A percentile compares a stretch with the other conserved stretches of the same genome.
These are phyloP conservation scores for Cantharellus cinnabarinus DNA, from an alignment of 768 basidiomycete species.

Conservation along the genomic window DNA sequence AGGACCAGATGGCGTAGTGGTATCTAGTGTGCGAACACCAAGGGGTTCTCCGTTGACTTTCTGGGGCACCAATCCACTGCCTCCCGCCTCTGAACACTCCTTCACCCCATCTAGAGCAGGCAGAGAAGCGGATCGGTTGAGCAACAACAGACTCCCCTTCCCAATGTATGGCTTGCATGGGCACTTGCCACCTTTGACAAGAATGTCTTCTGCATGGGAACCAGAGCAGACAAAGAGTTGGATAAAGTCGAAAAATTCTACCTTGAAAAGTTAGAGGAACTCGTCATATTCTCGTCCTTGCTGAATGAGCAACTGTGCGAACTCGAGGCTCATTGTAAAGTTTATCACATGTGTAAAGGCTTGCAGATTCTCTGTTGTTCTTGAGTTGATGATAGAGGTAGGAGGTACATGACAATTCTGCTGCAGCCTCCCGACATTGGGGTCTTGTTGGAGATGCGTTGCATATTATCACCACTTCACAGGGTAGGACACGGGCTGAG, in stretches of 20 bases:
- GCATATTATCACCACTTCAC: no score
- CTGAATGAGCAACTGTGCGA: slow-evolving; percentile 55
- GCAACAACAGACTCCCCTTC: not conserved
- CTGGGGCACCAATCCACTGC: no score
- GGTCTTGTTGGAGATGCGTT: no score
- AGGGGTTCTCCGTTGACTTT: no score
- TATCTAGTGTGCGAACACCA: no score
- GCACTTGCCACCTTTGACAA: not conserved
- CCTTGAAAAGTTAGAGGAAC: slow-evolving; percentile 44
- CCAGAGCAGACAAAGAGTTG: slow-evolving; percentile 37
- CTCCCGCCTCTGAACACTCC: not conserved
- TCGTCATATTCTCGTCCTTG: slow-evolving; percentile 15
- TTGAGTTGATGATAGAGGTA: no score
- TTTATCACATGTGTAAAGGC: slow-evolving; percentile 33
- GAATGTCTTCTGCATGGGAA: not conserved
- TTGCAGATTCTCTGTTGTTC: no score
- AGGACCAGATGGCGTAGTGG: not conserved
- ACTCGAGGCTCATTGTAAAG: slow-evolving; percentile 43
- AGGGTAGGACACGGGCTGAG: no score
- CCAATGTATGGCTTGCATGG: not conserved
- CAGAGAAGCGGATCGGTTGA: not conserved
- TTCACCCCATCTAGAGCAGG: not conserved
- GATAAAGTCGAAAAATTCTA: slow-evolving; percentile 80
- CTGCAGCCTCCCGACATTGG: no score
- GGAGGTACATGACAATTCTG: no score